Evolutionary conservation across 495 filamentous ascomycete species (phyloP), one percentile per base, ranked within the genome.

Genomic region (Collariella sp.): DNA sequence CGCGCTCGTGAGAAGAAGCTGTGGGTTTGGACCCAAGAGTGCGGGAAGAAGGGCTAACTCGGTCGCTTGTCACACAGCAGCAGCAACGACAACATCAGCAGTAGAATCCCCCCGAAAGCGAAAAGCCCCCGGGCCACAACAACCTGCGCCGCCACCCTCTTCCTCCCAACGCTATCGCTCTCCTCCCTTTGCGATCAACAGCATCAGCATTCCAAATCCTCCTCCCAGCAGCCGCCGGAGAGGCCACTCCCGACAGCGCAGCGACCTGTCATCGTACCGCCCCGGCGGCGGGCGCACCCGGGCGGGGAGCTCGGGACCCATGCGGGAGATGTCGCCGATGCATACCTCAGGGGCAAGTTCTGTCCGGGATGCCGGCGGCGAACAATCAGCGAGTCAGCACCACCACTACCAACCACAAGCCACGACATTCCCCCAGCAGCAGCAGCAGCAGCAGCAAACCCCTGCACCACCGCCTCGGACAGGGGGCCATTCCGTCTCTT

Each of bases 61-160:
- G 77, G 65, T 75, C 65, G 54, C 72, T 23, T 36, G 26, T 43
- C 34, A n/a, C 63, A 71, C 56, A 65, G n/a, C n/a, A n/a, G n/a
- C n/a, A n/a, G n/a, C n/a, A n/a, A n/a, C n/a, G n/a, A n/a, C n/a
- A n/a, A n/a, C n/a, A n/a, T n/a, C 70, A 71, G 62, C 70, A 70
- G 76, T 68, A 65, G 77, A 81, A 68, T 87, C 85, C 34, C 85
- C 86, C 16, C 84, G 83, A 62, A 88, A 88, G 66, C 78, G 85
- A 59, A 89, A 89, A 70, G 82, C 82, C 41, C 77, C 78, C 61
- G 82, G 82, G 54, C 75, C 77, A 16, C 83, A 84, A 54, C 76
- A 76, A 57, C 58, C 80, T 19, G 72, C 72, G 23, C 82, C 81
- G 50, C 75, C 79, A 38, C 79, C 83, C 56, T 76, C 69, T 13